Evolutionary conservation across 495 filamentous ascomycete genomes (phyloP).

Genomic region (Penicillium malachiteum): DNA sequence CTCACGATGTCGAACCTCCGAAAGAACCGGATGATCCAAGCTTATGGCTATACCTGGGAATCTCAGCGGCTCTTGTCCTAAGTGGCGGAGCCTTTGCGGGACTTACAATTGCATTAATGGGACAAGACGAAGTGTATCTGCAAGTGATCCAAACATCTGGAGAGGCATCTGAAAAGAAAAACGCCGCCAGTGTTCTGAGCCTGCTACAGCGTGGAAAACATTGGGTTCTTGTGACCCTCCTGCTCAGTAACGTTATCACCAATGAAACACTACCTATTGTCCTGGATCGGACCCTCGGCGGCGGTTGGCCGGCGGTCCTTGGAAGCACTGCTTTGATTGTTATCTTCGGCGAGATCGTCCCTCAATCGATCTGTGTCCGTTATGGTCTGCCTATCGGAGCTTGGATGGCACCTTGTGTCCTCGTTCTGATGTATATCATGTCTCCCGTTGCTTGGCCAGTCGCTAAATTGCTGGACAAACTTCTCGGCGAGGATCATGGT

Average conservation of each 20-base stretch:
- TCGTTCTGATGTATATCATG: conserved; percentile 88
- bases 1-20: conserved; percentile 13
- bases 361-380: conserved; percentile 93
- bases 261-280: conserved; percentile 97
- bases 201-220: conserved; percentile 89
- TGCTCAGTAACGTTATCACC: conserved; percentile 95
- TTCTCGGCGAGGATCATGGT: conserved; percentile 89
- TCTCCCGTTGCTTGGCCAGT: conserved; percentile 84
- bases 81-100: conserved; percentile 94
- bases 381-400: conserved; percentile 97
- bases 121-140: conserved; percentile 88
- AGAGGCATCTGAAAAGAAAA: conserved; percentile 73
- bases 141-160: conserved; percentile 90
- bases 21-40: conserved; percentile 43
- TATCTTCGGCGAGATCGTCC: conserved; percentile 95
- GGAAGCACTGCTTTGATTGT: conserved; percentile 93
- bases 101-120: conserved; percentile 83
- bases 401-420: conserved; percentile 86
- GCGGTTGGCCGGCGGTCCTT: conserved; percentile 90
- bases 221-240: conserved; percentile 96
- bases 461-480: conserved; percentile 82
- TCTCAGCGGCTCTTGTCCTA: conserved; percentile 74
- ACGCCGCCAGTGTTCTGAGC: conserved; percentile 76
- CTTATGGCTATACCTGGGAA: conserved; percentile 68
- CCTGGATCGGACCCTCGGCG: conserved; percentile 87